These are phyloP conservation scores for Jacaranda copaia DNA, from an alignment of 257 asterid species.

Conservation along the genomic window DNA sequence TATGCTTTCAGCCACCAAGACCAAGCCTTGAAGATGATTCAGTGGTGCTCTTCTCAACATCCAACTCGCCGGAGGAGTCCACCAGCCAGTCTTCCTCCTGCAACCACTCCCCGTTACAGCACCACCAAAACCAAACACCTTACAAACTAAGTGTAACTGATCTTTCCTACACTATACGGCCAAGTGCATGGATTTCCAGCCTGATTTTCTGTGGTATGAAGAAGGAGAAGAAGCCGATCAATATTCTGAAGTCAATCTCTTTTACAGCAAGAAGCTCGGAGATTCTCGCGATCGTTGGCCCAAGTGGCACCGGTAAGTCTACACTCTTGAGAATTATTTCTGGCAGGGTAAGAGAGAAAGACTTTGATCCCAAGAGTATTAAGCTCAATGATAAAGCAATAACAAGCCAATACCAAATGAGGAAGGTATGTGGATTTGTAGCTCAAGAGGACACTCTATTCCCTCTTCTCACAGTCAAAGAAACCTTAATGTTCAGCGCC, in stretches of 20 bases:
- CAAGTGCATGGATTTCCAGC: slow-evolving; percentile 36
- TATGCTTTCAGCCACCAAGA: slow-evolving; percentile 56
- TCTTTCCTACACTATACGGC: slow-evolving; percentile 65
- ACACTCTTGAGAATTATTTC: slow-evolving; percentile 67
- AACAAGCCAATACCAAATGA: slow-evolving; percentile 57
- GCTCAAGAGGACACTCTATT: slow-evolving; percentile 86
- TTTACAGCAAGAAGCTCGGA: slow-evolving; percentile 73
- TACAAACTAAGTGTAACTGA: slow-evolving; percentile 57
- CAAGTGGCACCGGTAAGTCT: slow-evolving; percentile 90
- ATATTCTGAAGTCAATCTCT: slow-evolving; percentile 71
- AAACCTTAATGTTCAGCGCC: slow-evolving; percentile 74
- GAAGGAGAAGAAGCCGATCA: slow-evolving; percentile 47
- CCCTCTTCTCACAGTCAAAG: slow-evolving; percentile 80
- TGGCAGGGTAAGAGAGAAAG: slow-evolving; percentile 61
- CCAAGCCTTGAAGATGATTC: slow-evolving; percentile 69
- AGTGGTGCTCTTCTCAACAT: slow-evolving; percentile 64
- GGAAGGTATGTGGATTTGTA: slow-evolving; percentile 81
- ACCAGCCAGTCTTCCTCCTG: slow-evolving; percentile 68
- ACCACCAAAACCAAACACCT: slow-evolving; percentile 44
- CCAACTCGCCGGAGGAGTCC: slow-evolving; percentile 67
- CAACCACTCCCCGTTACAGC: slow-evolving; percentile 57
- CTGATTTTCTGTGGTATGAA: neutral
- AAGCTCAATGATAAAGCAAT: slow-evolving; percentile 51
- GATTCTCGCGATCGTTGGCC: slow-evolving; percentile 80
- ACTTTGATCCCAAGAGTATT: slow-evolving; percentile 60